Evolutionary conservation across 768 basidiomycete genomes (phyloP).

Genomic region (Suillus lakei): DNA sequence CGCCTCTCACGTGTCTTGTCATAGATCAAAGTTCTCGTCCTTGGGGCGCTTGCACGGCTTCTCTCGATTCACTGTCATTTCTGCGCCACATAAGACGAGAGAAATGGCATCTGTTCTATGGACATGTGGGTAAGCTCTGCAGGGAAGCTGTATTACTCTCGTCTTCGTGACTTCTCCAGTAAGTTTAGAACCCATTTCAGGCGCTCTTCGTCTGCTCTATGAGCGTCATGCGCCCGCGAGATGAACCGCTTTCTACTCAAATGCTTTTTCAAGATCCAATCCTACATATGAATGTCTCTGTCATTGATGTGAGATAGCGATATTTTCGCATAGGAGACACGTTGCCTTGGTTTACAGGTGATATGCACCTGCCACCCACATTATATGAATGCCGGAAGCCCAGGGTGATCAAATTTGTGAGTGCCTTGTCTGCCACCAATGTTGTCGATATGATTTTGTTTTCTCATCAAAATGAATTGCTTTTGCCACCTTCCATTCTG

Average conservation of each 20-base stretch:
- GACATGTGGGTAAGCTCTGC: neutral
- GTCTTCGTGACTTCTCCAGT: neutral
- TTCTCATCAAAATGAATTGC: neutral
- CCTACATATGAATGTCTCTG: neutral
- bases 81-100: too few species aligned
- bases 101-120: neutral
- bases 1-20: neutral
- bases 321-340: neutral
- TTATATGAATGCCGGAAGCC: slow-evolving; percentile 6
- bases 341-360: neutral
- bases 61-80: neutral
- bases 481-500: neutral
- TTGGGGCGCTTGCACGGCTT: neutral
- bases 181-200: neutral
- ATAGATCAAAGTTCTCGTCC: neutral
- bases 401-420: slow-evolving; percentile 2
- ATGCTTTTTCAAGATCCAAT: neutral
- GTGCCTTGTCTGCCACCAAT: neutral
- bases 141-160: neutral
- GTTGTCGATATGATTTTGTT: neutral
- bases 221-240: neutral
- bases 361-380: neutral
- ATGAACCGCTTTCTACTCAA: neutral
- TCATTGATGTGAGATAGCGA: neutral
- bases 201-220: neutral